Conservation (phyloP, 2,329 filamentous ascomycete genomes). For the Penicillium oxalicum region DNA sequence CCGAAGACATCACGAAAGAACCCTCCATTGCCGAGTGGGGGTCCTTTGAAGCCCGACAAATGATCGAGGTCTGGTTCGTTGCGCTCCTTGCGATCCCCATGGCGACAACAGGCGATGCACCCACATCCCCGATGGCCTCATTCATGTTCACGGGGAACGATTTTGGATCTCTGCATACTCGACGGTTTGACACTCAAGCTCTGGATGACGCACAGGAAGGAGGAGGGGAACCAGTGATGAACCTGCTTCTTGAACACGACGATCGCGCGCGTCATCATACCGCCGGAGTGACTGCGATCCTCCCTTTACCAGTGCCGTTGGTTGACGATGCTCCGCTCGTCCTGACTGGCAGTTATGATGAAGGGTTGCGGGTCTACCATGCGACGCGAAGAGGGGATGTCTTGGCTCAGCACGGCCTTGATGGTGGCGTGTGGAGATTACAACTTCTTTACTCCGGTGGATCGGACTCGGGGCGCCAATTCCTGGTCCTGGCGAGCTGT, state of each 20-base stretch:
- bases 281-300: constrained; percentile 83
- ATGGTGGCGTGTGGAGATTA: constrained; percentile 82
- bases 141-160: constrained; percentile 38
- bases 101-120: background rate
- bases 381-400: constrained; percentile 40
- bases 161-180: constrained; percentile 32
- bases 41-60: constrained; percentile 25
- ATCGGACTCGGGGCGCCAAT: constrained; percentile 18
- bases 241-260: constrained; percentile 24
- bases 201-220: constrained; percentile 6
- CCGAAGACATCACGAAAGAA: constrained; percentile 18
- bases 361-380: constrained; percentile 62
- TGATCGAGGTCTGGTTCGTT: constrained; percentile 39
- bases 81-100: constrained; percentile 23
- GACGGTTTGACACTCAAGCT: constrained; percentile 23
- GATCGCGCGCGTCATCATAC: constrained; percentile 57
- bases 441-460: constrained; percentile 44
- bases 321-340: constrained; percentile 52
- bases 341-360: constrained; percentile 88
- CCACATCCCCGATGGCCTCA: constrained; percentile 6
- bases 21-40: constrained; percentile 18
- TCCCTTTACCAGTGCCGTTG: constrained; percentile 54
- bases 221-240: constrained; percentile 11
- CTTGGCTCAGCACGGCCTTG: constrained; percentile 60
- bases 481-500: constrained; percentile 71